These are phyloP conservation scores for Pyricularia pennisetigena DNA, from an alignment of 2,329 filamentous ascomycete species.

Conservation along the genomic window DNA sequence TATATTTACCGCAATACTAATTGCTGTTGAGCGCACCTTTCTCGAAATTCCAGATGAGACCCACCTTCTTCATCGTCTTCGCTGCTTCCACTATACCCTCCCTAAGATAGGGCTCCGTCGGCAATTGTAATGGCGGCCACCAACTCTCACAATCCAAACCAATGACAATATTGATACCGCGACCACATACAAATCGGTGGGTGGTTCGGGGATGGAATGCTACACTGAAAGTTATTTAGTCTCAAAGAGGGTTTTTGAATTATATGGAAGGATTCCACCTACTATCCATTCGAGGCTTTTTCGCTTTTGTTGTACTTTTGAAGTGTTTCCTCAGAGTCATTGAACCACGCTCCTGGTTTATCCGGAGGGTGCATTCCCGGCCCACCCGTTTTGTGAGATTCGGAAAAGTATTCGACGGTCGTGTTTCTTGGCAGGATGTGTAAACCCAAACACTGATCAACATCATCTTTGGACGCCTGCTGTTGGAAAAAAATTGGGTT, in stretches of 20 bases:
- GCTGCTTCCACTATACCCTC: neutral
- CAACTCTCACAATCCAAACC: neutral
- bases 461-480: no score
- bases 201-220: neutral
- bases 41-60: neutral
- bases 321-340: no score
- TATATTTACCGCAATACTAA: neutral
- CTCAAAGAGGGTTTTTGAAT: neutral
- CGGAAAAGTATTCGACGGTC: no score
- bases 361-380: no score
- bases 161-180: neutral
- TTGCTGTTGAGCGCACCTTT: neutral
- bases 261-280: neutral
- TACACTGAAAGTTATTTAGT: neutral
- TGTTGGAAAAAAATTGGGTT: no score
- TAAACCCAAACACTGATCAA: no score
- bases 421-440: no score
- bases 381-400: no score
- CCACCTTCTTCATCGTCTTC: neutral
- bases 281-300: neutral
- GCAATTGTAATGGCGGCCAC: neutral
- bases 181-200: neutral
- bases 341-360: no score
- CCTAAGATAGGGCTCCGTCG: neutral
- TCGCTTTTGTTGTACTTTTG: neutral